These are phyloP conservation scores for Bidens hawaiensis DNA, from an alignment of 140 eudicot species.

Conservation along the genomic window DNA sequence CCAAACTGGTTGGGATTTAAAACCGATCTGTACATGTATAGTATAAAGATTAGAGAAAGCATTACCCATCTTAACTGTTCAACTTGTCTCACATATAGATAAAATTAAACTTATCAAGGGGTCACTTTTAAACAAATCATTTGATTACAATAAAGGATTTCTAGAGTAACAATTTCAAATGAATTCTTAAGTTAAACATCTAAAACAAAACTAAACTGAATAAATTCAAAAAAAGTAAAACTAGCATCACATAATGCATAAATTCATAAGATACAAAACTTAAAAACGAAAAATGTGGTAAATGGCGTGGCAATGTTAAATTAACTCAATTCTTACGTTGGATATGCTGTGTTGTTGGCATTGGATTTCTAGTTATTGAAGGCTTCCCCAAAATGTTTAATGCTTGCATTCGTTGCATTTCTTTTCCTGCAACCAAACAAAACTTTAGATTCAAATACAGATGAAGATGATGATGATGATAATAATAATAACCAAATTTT, in stretches of 20 bases:
- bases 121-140: neutral
- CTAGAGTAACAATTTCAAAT: neutral
- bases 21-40: too few species aligned
- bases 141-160: neutral
- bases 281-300: neutral
- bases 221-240: neutral
- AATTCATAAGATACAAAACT: slow-evolving; percentile 20
- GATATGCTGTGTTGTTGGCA: slow-evolving; percentile 24
- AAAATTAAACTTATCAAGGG: neutral
- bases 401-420: slow-evolving; percentile 60
- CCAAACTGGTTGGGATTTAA: neutral
- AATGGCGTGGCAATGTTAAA: neutral
- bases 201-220: neutral
- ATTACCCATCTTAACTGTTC: neutral
- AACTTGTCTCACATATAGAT: neutral
- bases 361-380: slow-evolving; percentile 17
- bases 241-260: neutral
- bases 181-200: neutral
- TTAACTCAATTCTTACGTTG: slow-evolving; percentile 37
- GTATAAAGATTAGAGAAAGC: too few species aligned
- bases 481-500: neutral
- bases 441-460: too few species aligned
- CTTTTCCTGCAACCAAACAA: slow-evolving; percentile 46
- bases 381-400: slow-evolving; percentile 60
- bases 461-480: too few species aligned